These are phyloP conservation scores for Podospora pseudoanserina DNA, from an alignment of 495 filamentous ascomycete species.

Conservation along the genomic window DNA sequence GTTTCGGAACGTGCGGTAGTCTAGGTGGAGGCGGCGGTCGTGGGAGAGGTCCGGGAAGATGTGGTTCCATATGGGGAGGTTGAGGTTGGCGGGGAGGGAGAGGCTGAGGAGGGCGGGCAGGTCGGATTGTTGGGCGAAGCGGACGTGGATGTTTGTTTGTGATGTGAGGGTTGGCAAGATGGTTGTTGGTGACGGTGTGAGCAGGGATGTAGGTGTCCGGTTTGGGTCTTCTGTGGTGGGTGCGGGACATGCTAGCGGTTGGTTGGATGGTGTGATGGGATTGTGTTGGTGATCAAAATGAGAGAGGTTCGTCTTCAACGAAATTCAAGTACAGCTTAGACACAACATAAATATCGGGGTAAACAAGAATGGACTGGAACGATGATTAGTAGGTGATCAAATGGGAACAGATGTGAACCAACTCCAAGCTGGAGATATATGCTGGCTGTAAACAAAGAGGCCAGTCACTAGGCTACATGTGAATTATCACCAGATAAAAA, in stretches of 20 bases:
- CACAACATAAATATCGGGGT: no score
- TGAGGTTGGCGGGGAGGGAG: background rate
- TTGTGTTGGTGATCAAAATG: background rate
- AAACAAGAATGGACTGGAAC: background rate
- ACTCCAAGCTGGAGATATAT: background rate
- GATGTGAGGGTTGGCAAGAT: no score
- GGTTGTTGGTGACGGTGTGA: no score
- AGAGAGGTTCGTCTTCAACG: no score
- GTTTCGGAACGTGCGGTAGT: no score
- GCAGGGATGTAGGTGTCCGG: background rate
- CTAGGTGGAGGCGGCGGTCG: no score
- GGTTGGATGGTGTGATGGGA: background rate
- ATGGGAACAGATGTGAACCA: background rate
- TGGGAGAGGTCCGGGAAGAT: background rate
- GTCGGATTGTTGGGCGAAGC: background rate
- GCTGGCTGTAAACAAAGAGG: background rate
- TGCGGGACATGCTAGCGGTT: background rate
- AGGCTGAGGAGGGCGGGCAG: background rate
- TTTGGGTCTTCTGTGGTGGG: background rate
- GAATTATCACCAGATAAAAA: background rate
- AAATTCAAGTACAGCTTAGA: no score
- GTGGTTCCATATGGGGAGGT: background rate
- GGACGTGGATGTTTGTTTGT: background rate
- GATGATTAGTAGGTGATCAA: background rate
- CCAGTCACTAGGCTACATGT: background rate